phyloP scores from a whole-genome alignment of 345 rosid species.

The Aquilaria malaccensis region DNA sequence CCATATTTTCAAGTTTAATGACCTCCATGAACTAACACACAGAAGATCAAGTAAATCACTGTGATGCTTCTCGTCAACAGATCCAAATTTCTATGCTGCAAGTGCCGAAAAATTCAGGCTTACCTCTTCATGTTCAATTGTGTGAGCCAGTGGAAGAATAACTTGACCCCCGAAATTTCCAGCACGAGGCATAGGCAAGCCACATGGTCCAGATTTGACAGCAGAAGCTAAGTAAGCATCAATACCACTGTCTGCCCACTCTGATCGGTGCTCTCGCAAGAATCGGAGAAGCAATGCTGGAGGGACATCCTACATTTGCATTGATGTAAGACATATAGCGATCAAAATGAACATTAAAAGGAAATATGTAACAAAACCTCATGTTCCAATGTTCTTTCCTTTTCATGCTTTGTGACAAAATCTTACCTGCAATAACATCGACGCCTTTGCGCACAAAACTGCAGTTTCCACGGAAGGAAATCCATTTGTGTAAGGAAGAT shows the following conservation, averaged over 20 bases:
- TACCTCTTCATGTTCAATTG: conserved; percentile 94
- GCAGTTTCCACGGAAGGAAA: conserved; percentile 69
- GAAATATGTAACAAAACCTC: neutral
- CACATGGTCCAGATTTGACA: conserved; percentile 80
- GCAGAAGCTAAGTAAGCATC: conserved; percentile 94
- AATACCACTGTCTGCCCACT: conserved; percentile 94
- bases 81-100: neutral
- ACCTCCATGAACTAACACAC: conserved; percentile 78
- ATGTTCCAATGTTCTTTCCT: too few relatives aligned
- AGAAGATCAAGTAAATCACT: neutral
- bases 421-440: conserved; percentile 85
- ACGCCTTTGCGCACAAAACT: conserved; percentile 88
- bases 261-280: conserved; percentile 93
- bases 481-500: conserved; percentile 61
- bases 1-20: conserved; percentile 76
- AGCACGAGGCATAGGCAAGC: conserved; percentile 64
- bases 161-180: conserved; percentile 93
- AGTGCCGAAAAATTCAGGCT: conserved; percentile 12
- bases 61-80: neutral
- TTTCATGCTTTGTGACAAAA: neutral
- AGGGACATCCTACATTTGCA: conserved; percentile 72
- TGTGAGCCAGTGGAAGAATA: conserved; percentile 95
- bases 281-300: conserved; percentile 87
- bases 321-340: neutral
- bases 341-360: conserved; percentile 3